phyloP scores from a whole-genome alignment of 129 eudicot genomes.

The Helianthus tuberosus region DNA sequence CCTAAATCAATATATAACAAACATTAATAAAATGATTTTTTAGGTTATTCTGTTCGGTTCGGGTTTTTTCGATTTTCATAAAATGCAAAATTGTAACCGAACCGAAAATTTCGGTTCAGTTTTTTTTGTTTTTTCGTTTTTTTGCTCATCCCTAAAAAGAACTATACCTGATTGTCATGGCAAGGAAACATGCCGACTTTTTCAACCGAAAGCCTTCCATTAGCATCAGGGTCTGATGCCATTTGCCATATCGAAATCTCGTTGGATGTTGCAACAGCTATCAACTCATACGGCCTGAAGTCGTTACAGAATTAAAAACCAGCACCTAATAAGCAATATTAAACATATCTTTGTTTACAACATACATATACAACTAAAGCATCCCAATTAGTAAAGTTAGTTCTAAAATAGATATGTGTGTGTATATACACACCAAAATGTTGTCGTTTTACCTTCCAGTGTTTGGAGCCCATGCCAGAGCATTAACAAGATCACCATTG shows the following conservation, averaged over 20 bases:
- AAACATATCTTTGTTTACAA: neutral
- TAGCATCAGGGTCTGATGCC: conserved; percentile 66
- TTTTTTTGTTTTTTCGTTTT: no score
- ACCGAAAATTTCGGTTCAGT: no score
- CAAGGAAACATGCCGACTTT: conserved; percentile 64
- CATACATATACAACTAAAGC: neutral
- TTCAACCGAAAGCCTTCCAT: conserved; percentile 83
- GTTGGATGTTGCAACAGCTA: conserved; percentile 82
- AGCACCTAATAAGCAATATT: neutral
- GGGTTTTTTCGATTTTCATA: no score
- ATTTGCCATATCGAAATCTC: conserved; percentile 90
- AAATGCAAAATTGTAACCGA: no score
- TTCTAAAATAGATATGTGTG: neutral
- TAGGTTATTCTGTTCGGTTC: no score
- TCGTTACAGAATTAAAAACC: conserved; percentile 7
- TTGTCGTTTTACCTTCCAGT: conserved; percentile 67
- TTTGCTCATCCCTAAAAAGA: no score
- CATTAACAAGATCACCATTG: conserved; percentile 61
- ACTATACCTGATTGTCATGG: conserved; percentile 61
- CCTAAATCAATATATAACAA: no score
- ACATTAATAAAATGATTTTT: no score
- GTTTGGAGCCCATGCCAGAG: conserved; percentile 94
- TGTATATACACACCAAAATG: neutral
- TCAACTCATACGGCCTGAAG: conserved; percentile 79
- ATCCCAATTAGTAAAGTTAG: neutral